These are phyloP conservation scores for Rugiboletus extremiorientalis DNA, from an alignment of 1,284 basidiomycete species.

Conservation along the genomic window DNA sequence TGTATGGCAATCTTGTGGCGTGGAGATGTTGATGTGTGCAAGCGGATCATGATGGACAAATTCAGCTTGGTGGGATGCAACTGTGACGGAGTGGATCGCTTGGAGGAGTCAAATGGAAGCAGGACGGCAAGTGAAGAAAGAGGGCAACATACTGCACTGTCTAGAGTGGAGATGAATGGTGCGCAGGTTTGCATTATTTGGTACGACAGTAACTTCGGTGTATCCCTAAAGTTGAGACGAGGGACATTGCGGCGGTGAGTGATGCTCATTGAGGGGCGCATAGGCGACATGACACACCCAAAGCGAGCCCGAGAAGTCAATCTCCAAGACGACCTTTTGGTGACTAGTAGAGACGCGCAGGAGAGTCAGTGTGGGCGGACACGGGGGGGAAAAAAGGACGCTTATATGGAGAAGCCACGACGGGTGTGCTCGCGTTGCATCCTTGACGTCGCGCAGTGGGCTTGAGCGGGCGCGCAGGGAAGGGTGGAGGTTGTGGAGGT, in stretches of 20 bases:
- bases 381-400: constrained; percentile 27
- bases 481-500: not conserved
- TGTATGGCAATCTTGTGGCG: constrained; percentile 81
- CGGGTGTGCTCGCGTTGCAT: constrained; percentile 75
- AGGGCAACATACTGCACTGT: constrained; percentile 71
- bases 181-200: constrained; percentile 71
- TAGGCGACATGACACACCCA: constrained; percentile 51
- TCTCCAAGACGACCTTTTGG: constrained; percentile 89
- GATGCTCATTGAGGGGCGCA: constrained; percentile 10
- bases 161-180: constrained; percentile 86
- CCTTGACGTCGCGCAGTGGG: constrained; percentile 22
- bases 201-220: constrained; percentile 87
- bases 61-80: constrained; percentile 66
- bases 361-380: constrained; percentile 43
- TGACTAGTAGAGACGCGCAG: constrained; percentile 75
- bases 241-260: constrained; percentile 18
- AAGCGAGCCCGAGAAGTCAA: constrained; percentile 79
- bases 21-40: constrained; percentile 64
- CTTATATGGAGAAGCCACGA: constrained; percentile 85
- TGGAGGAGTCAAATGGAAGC: constrained; percentile 20
- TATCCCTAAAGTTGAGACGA: constrained; percentile 60
- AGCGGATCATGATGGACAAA: constrained; percentile 80
- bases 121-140: not conserved
- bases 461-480: not conserved
- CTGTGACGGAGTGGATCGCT: constrained; percentile 77